Base-by-base conservation (phyloP, 108 stramenopile genomes). In the Bacterosira constricta region DNA sequence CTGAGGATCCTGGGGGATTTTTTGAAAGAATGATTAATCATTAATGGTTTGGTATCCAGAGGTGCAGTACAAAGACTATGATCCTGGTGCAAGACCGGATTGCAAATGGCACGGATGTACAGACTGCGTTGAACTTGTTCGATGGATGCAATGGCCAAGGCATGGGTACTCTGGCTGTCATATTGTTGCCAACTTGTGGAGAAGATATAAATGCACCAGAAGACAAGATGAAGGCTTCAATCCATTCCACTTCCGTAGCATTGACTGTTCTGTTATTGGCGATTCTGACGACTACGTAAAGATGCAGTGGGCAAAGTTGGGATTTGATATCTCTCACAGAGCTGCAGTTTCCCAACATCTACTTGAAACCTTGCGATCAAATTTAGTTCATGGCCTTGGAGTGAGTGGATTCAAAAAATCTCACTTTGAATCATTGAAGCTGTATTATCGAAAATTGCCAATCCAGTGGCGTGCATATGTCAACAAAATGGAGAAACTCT, bases 401-500 rank as follows among this genome's bases (percentile, higher is more conserved):
- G n/a, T n/a, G n/a, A n/a, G n/a, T n/a, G n/a, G n/a, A n/a, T n/a
- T n/a, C n/a, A n/a, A n/a, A n/a, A n/a, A n/a, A n/a, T n/a, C n/a
- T n/a, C n/a, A n/a, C n/a, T n/a, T n/a, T n/a, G n/a, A n/a, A n/a
- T n/a, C n/a, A n/a, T n/a, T n/a, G n/a, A n/a, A n/a, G n/a, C 47
- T 5, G 5, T 49, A 49, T n/a, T 20, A 49, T 49, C 13, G n/a
- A 6, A 8, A 20, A 6, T 5, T 15, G 7, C n/a, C 18, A 6
- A n/a, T n/a, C n/a, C 47, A 49, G 47, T 49, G 47, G 47, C 47
- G 47, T 6, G n/a, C 47, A 6, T 49, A 49, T n/a, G 47, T 49
- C n/a, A n/a, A n/a, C n/a, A n/a, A n/a, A n/a, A n/a, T n/a, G n/a
- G n/a, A n/a, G n/a, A n/a, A n/a, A n/a, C n/a, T n/a, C n/a, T n/a